Evolutionary conservation across 768 basidiomycete species (phyloP).

Genomic region (Tricholoma sp.): DNA sequence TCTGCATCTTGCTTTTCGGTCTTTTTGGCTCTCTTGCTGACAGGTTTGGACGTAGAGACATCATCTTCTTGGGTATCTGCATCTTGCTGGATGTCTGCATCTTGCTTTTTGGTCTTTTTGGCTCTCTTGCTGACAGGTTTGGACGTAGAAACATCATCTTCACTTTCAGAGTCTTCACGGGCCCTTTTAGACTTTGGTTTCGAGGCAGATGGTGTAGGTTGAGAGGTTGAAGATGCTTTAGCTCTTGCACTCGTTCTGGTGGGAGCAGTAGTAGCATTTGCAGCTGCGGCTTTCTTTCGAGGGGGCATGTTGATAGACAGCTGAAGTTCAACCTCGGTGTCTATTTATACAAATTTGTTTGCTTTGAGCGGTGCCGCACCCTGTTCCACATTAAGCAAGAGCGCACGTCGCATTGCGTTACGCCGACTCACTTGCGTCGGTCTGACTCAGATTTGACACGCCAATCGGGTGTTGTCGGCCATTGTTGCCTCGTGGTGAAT

Average conservation of each 20-base stretch:
- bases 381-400: slow-evolving; percentile 3
- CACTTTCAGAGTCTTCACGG: slow-evolving; percentile 20
- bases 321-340: slow-evolving; percentile 6
- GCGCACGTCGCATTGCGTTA: slow-evolving; percentile 12
- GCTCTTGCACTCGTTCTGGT: slow-evolving; percentile 34
- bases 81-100: slow-evolving; percentile 12
- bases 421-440: neutral
- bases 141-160: slow-evolving; percentile 20
- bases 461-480: too few relatives aligned
- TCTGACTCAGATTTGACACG: neutral
- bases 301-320: slow-evolving; percentile 33
- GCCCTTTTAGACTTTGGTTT: slow-evolving; percentile 26
- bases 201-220: slow-evolving; percentile 19
- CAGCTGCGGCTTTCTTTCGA: slow-evolving; percentile 36
- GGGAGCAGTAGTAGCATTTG: slow-evolving; percentile 23
- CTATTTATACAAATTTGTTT: slow-evolving; percentile 10
- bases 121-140: slow-evolving; percentile 27
- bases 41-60: slow-evolving; percentile 20
- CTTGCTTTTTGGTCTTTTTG: slow-evolving; percentile 21
- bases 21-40: slow-evolving; percentile 24
- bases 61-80: too few relatives aligned
- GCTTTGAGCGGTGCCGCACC: slow-evolving; percentile 10
- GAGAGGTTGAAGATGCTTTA: slow-evolving; percentile 22
- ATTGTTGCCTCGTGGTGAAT: too few relatives aligned
- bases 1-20: slow-evolving; percentile 18